Conservation (phyloP, 164 flowering plant species). For the Tinospora cordifolia region DNA sequence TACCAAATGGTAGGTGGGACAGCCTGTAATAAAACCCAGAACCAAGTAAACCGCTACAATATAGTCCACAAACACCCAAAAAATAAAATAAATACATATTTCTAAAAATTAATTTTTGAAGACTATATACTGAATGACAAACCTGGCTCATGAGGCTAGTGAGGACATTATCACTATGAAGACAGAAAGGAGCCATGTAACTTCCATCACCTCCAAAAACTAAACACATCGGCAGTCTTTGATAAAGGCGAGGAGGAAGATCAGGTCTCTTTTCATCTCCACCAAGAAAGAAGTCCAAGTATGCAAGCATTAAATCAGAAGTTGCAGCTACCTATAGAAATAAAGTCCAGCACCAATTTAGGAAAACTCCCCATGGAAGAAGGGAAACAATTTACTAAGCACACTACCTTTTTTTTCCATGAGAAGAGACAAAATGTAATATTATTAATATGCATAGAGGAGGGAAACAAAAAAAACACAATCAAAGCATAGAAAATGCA, state of each 20-base stretch:
- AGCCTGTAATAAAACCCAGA: slow-evolving; percentile 36
- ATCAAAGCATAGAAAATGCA: no score
- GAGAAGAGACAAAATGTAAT: no score
- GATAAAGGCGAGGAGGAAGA: slow-evolving; percentile 81
- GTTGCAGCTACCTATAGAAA: slow-evolving; percentile 76
- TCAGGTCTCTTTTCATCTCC: slow-evolving; percentile 94
- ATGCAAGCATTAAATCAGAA: slow-evolving; percentile 83
- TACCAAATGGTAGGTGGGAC: slow-evolving; percentile 90
- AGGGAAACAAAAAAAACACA: no score
- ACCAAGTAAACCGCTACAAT: background rate
- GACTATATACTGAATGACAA: slow-evolving; percentile 7
- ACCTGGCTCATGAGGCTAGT: slow-evolving; percentile 96
- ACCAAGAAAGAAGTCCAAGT: slow-evolving; percentile 88
- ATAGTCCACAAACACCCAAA: no score
- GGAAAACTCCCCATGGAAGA: background rate
- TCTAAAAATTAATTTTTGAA: background rate
- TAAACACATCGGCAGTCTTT: slow-evolving; percentile 69
- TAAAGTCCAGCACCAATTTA: slow-evolving; percentile 1
- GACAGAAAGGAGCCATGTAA: slow-evolving; percentile 88
- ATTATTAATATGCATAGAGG: no score
- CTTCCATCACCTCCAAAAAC: slow-evolving; percentile 96
- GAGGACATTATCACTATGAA: slow-evolving; percentile 75
- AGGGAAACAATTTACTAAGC: background rate
- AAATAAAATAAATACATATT: no score
- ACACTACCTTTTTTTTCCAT: no score